Base-by-base conservation (phyloP, 148 eudicot species). In the Arctostaphylos glauca region DNA sequence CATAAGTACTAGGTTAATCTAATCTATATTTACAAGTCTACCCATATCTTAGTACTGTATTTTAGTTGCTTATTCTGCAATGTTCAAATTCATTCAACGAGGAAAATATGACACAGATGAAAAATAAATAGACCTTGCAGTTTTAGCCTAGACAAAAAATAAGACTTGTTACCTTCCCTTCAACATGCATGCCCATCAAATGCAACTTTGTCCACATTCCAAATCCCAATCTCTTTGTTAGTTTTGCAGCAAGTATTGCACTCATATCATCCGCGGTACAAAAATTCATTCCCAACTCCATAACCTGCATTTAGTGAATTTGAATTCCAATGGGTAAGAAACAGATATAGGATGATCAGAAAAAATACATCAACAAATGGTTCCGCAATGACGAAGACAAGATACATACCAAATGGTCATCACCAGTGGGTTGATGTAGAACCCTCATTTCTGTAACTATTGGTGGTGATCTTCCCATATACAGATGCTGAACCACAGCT, bases 381-480 rank as follows among this genome's bases (percentile, higher is more conserved):
- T 14, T 59, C 56, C 71, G 67, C 70, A 60, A 21, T 23, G 56
- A 56, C 58, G 8, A 0, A 82, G 67, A 52, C 56, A 77, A 10
- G 47, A 77, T 15, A 58, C 82, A 82, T 88, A 96, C 99, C 93
- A 96, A 90, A 86, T 96, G 98, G 85, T 96, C 99, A 84, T 94
- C 98, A 66, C 88, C 92, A 74, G 87, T 89, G 83, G 96, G 85
- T 44, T 93, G 88, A 46, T 70, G 93, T 85, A 90, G 91, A 84
- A 96, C 95, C 85, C 99, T 92, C 81, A 96, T 92, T 48, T 94
- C 97, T 52, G 99, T 96, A 82, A 96, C 86, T 78, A 93, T 83
- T 23, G 99, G 99, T 5, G 99, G 98, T 21, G 88, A 83, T 86
- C 98, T 89, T 83, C 99, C 99, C 91, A 96, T 80, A 88, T 94